phyloP scores from a whole-genome alignment of 2,329 filamentous ascomycete species.

The Aspergillus udagawae region DNA sequence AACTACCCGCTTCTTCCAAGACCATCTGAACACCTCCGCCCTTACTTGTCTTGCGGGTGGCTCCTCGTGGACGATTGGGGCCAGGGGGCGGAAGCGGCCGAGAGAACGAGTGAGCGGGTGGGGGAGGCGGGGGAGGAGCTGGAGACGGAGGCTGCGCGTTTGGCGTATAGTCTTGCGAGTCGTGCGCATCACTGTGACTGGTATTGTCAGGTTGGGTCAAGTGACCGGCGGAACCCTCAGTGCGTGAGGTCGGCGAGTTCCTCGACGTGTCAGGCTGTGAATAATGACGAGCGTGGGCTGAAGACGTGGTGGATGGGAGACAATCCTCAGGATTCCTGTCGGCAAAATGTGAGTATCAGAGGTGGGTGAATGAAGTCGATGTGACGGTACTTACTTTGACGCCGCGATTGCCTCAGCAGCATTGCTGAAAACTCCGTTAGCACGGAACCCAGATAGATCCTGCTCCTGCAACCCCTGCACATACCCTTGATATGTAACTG shows the following conservation, averaged over 20 bases:
- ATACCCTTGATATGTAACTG: slow-evolving; percentile 71
- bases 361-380: slow-evolving; percentile 5
- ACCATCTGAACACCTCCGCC: slow-evolving; percentile 87
- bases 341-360: slow-evolving; percentile 5
- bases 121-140: slow-evolving; percentile 24
- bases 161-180: slow-evolving; percentile 20
- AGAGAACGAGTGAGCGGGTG: slow-evolving; percentile 35
- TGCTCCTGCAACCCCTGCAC: slow-evolving; percentile 21
- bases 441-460: background rate
- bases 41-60: slow-evolving; percentile 69
- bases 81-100: slow-evolving; percentile 35
- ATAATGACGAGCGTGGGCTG: slow-evolving; percentile 31
- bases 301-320: slow-evolving; percentile 22
- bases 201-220: slow-evolving; percentile 25
- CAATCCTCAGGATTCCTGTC: slow-evolving; percentile 38
- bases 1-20: slow-evolving; percentile 81
- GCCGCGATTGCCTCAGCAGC: slow-evolving; percentile 40
- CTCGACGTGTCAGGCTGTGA: slow-evolving; percentile 34
- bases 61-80: slow-evolving; percentile 51
- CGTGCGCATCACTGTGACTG: slow-evolving; percentile 26
- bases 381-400: slow-evolving; percentile 23
- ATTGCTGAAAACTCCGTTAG: slow-evolving; percentile 20
- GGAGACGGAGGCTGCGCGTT: slow-evolving; percentile 23
- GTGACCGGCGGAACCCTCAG: slow-evolving; percentile 27
- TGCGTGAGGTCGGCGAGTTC: slow-evolving; percentile 27